These are phyloP conservation scores for Cadophora luteo-olivacea DNA, from an alignment of 2,329 filamentous ascomycete species.

Conservation along the genomic window DNA sequence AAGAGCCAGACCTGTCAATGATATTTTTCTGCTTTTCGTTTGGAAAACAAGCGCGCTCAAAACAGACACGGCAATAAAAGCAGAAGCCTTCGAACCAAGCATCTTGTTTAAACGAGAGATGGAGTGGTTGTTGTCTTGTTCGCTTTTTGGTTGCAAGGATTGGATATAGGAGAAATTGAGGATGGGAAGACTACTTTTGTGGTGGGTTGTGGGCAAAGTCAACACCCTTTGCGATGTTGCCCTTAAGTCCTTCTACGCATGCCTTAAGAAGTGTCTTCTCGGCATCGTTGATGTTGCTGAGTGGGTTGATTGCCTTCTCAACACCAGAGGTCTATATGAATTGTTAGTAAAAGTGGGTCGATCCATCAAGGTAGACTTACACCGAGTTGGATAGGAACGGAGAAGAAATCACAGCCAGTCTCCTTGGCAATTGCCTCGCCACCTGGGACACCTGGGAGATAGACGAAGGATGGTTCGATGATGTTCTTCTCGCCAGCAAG, in stretches of 20 bases:
- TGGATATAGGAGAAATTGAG: slow-evolving; percentile 30
- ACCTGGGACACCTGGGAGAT: slow-evolving; percentile 87
- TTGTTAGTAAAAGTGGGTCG: slow-evolving; percentile 41
- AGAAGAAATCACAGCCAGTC: slow-evolving; percentile 92
- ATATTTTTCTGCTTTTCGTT: slow-evolving; percentile 16
- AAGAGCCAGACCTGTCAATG: slow-evolving; percentile 27
- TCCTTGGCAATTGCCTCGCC: slow-evolving; percentile 86
- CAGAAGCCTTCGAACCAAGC: slow-evolving; percentile 8
- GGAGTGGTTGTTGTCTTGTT: slow-evolving; percentile 29
- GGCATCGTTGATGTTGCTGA: slow-evolving; percentile 78
- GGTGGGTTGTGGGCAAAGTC: slow-evolving; percentile 87
- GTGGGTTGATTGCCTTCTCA: slow-evolving; percentile 83
- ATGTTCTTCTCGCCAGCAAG: slow-evolving; percentile 93
- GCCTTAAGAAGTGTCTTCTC: slow-evolving; percentile 88
- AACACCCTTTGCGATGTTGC: slow-evolving; percentile 94
- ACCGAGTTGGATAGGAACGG: slow-evolving; percentile 92
- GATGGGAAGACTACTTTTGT: slow-evolving; percentile 74
- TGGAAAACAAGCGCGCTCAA: background rate
- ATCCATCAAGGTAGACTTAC: slow-evolving; percentile 61
- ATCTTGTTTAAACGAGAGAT: slow-evolving; percentile 23
- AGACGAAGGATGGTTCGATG: slow-evolving; percentile 94
- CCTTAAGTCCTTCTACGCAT: slow-evolving; percentile 79
- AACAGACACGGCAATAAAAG: slow-evolving; percentile 21
- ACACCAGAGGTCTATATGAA: slow-evolving; percentile 74
- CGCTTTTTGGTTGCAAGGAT: slow-evolving; percentile 22